Base-by-base conservation (phyloP, 495 filamentous ascomycete genomes). In the Beverwykella pulmonaria region DNA sequence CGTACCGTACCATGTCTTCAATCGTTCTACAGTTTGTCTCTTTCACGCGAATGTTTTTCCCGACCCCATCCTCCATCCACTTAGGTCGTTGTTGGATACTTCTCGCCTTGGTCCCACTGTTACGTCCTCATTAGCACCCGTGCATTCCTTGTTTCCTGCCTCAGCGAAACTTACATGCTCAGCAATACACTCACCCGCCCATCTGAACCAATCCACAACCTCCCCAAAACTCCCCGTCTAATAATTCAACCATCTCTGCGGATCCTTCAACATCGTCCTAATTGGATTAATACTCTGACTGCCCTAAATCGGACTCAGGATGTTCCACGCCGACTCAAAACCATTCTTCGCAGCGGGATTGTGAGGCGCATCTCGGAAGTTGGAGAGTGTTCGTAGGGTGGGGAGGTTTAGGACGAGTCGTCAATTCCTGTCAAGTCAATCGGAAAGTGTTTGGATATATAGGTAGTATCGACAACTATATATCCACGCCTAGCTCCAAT, bases 231-330 rank as follows among this genome's bases (percentile, higher is more conserved):
- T 44, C 17, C 9, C 39, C 6, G 39, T 44, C 8, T 30, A 22
- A 59, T 79, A 79, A 60, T 79, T 74, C 36, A 79, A 71, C 77
- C 77, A 79, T 2, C 76, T 72, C 66, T 72, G 71, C 9, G 73
- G 52, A 3, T 61, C 73, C 26, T 71, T 66, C 60, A 76, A 75
- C 34, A 61, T 71, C 2, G 74, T 76, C 2, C 72, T 49, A 0
- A 77, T 52, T 10, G 71, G 71, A 4, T 70, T 75, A 36, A 75
- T 71, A 10, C 61, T 53, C 27, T 68, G 67, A 17, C 44, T 54
- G 17, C 59, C 56, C 77, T 75, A 79, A 27, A 79, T 73, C 0
- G 73, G 71, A 41, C 60, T 65, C 0, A 79, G 72, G 14, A 78
- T 75, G 29, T 75, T 71, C 64, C 75, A 74, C 0, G 77, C 76